Base-by-base conservation (phyloP, 2,329 filamentous ascomycete species). In the Pleomassaria siparia region DNA sequence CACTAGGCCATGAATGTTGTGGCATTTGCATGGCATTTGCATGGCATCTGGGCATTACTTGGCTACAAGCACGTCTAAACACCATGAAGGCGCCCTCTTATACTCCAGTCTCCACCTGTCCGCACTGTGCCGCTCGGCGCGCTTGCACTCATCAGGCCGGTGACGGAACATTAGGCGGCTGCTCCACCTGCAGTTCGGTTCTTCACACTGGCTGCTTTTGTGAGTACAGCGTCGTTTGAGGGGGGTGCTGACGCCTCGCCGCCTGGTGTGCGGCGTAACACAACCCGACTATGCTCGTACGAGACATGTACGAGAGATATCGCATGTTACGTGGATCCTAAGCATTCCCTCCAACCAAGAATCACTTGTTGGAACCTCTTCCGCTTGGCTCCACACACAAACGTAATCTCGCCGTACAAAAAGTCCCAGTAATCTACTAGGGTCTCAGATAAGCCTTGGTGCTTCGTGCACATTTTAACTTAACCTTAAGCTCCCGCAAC, bases 401-500 rank as follows among this genome's bases (percentile, higher is more conserved):
- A 64, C 63, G 58, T 62, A 63, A 66, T 63, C 51, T 42, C 46
- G 36, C 25, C 20, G 30, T 53, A 25, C 43, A 40, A 46, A n/a
- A n/a, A 51, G 53, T 49, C 47, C 58, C 55, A 62, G 60, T 54
- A n/a, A 37, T 22, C 20, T 25, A 30, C 44, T 52, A 51, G 48
- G 30, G 51, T 24, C 50, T 54, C 41, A 45, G 54, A 62, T 59
- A 63, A 62, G 62, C n/a, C n/a, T n/a, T n/a, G n/a, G n/a, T n/a
- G n/a, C 63, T 59, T 62, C 60, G 59, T 62, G 57, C 47, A 47
- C 55, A 50, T 55, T 47, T 46, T 46, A 44, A 33, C 59, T 66
- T 66, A 67, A 69, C 64, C 64, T 69, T 69, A 70, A 64, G 56
- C 47, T 49, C 55, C 58, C 55, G 50, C 50, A 42, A 49, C 51